Evolutionary conservation across 116 monocot genomes (phyloP).

Genomic region (Posidonia oceanica): DNA sequence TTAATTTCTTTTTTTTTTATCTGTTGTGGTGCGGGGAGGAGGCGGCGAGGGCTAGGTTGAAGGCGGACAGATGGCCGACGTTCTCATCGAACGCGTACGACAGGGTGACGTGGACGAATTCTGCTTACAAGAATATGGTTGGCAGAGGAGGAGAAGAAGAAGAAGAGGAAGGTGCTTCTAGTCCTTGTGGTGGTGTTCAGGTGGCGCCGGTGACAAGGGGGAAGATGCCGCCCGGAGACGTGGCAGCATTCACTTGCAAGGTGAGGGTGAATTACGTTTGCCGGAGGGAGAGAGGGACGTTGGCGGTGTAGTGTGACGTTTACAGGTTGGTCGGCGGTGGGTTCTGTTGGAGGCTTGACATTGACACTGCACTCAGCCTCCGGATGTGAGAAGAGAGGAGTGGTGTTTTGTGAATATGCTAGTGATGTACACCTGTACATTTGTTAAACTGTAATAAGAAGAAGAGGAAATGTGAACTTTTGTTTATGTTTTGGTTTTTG

Average conservation of each 20-base stretch:
- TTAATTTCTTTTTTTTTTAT: too few relatives aligned
- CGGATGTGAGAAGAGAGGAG: background rate
- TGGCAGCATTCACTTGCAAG: conserved; percentile 18
- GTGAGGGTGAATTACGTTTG: conserved; percentile 20
- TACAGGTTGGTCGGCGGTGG: conserved; percentile 21
- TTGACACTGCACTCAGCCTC: conserved; percentile 32
- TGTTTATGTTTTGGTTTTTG: background rate
- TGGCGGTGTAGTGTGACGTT: conserved; percentile 36
- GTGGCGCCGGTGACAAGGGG: conserved; percentile 20
- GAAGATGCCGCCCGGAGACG: conserved; percentile 8
- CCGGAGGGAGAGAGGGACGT: conserved; percentile 8
- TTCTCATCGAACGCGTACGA: conserved; percentile 17
- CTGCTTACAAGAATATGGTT: conserved; percentile 27
- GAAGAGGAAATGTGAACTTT: background rate
- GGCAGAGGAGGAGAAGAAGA: background rate
- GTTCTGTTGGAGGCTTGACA: conserved; percentile 34
- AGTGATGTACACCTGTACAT: background rate
- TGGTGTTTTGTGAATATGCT: background rate
- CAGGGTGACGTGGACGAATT: conserved; percentile 29
- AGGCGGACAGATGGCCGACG: conserved; percentile 12
- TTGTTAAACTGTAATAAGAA: too few relatives aligned
- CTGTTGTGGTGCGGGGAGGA: background rate
- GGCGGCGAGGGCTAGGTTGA: conserved; percentile 7
- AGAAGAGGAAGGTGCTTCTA: background rate
- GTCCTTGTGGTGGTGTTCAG: conserved; percentile 11